These are phyloP conservation scores for Trypanosoma scelopori DNA, from an alignment of 208 protist genomes.

Conservation along the genomic window DNA sequence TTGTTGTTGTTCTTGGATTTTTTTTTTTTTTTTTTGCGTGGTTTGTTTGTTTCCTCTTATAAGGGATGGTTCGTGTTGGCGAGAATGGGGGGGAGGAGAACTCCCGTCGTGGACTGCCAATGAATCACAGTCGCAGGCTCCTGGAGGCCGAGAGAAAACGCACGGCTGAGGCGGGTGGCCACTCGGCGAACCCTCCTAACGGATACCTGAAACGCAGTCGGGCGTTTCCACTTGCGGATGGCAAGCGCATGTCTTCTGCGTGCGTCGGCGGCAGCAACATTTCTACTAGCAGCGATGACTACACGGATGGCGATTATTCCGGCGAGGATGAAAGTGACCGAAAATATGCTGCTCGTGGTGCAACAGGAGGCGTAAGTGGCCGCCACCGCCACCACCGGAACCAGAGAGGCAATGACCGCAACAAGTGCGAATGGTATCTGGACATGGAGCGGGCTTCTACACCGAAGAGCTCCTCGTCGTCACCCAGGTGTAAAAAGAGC, in stretches of 20 bases:
- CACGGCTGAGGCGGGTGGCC: background rate
- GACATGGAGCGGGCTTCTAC: background rate
- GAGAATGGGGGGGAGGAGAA: background rate
- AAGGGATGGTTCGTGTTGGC: background rate
- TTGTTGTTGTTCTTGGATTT: too few species aligned
- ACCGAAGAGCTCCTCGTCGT: background rate
- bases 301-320: constrained; percentile 1
- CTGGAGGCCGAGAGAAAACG: constrained; percentile 24
- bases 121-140: constrained; percentile 18
- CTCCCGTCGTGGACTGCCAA: background rate
- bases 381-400: background rate
- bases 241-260: background rate
- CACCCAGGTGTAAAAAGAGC: background rate
- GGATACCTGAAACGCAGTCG: constrained; percentile 20
- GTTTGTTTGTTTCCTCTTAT: too few species aligned
- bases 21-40: too few species aligned
- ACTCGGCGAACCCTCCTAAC: background rate
- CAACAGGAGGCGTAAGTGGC: background rate
- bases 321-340: background rate
- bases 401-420: background rate
- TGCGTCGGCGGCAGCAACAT: too few species aligned
- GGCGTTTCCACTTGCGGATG: background rate
- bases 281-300: background rate
- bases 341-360: background rate
- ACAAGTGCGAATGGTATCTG: background rate